phyloP scores from a whole-genome alignment of 2,329 filamentous ascomycete species.

The Colletotrichum eremochloae region DNA sequence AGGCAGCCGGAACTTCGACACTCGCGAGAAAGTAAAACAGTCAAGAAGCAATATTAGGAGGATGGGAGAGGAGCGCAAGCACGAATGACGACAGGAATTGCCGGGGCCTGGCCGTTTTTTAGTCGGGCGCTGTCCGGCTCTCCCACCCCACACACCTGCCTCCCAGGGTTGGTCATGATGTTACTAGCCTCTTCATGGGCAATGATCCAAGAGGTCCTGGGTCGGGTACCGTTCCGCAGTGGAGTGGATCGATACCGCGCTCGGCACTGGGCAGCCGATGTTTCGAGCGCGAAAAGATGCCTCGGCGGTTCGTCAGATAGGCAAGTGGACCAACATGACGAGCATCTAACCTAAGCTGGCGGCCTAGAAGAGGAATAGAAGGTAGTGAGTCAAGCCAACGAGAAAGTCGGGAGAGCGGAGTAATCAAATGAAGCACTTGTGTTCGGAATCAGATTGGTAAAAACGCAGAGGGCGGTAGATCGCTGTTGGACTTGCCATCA shows the following conservation, averaged over 20 bases:
- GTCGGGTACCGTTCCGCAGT: slow-evolving; percentile 35
- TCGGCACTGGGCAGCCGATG: slow-evolving; percentile 37
- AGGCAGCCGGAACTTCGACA: not conserved
- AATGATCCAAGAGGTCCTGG: slow-evolving; percentile 10
- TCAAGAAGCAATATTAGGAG: slow-evolving; percentile 21
- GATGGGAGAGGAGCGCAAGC: slow-evolving; percentile 15
- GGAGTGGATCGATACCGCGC: slow-evolving; percentile 41
- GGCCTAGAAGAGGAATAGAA: not conserved
- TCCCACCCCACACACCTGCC: slow-evolving; percentile 15
- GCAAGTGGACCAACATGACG: slow-evolving; percentile 2
- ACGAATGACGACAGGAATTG: slow-evolving; percentile 31
- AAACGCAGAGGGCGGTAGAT: slow-evolving; percentile 13
- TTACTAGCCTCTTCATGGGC: slow-evolving; percentile 20
- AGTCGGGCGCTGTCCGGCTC: slow-evolving; percentile 32
- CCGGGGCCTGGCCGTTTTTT: slow-evolving; percentile 33
- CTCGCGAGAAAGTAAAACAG: not conserved
- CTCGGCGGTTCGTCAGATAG: slow-evolving; percentile 21
- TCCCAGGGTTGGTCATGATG: slow-evolving; percentile 35
- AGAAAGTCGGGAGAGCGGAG: not conserved
- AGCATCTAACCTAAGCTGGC: not conserved
- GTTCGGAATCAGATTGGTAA: slow-evolving; percentile 5
- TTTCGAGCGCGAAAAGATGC: slow-evolving; percentile 33
- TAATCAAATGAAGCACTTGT: slow-evolving; percentile 25
- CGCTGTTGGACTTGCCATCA: slow-evolving; percentile 17
- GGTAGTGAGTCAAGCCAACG: not conserved